A percentile compares a stretch with the other conserved stretches of the same genome.
Conservation (phyloP, 1,139 yeast genomes). For the Zygoascus meyerae region DNA sequence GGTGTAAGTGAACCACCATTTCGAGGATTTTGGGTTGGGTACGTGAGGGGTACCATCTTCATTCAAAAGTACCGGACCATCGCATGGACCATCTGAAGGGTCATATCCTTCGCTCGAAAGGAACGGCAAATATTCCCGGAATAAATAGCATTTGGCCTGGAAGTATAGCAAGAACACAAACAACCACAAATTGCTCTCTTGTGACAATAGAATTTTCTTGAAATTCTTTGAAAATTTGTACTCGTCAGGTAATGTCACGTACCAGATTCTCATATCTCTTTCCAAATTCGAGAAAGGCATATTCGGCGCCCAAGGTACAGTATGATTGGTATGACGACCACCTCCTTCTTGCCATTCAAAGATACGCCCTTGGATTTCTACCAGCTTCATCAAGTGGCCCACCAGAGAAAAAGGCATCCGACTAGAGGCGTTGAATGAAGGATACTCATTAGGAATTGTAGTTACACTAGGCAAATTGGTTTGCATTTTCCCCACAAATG, state of each 20-base stretch:
- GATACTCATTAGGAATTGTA: not conserved
- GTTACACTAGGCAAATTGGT: slow-evolving; percentile 2
- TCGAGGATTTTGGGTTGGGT: not conserved
- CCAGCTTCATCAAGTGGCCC: slow-evolving; percentile 3
- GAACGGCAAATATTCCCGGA: slow-evolving; percentile 2
- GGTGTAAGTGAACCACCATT: slow-evolving; percentile 1
- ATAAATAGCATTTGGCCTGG: slow-evolving; percentile 3
- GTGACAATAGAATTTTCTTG: not conserved
- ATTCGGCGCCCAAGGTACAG: slow-evolving; percentile 3
- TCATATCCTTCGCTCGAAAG: slow-evolving; percentile 2
- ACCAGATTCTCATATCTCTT: slow-evolving; percentile 3
- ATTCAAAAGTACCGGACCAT: not conserved
- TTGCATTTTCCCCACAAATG: not conserved
- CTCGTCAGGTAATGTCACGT: not conserved
- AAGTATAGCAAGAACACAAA: slow-evolving; percentile 2
- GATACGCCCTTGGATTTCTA: slow-evolving; percentile 1
- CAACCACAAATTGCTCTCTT: slow-evolving; percentile 1
- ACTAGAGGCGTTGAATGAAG: not conserved
- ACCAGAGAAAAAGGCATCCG: not conserved
- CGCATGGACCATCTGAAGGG: slow-evolving; percentile 3
- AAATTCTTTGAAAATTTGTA: not conserved
- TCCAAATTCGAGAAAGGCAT: slow-evolving; percentile 4
- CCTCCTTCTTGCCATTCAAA: slow-evolving; percentile 5
- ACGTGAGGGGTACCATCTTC: slow-evolving; percentile 3
- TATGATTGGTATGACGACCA: slow-evolving; percentile 1